Evolutionary conservation across 2,329 filamentous ascomycete genomes (phyloP).

Genomic region (Fonsecaea nubica): DNA sequence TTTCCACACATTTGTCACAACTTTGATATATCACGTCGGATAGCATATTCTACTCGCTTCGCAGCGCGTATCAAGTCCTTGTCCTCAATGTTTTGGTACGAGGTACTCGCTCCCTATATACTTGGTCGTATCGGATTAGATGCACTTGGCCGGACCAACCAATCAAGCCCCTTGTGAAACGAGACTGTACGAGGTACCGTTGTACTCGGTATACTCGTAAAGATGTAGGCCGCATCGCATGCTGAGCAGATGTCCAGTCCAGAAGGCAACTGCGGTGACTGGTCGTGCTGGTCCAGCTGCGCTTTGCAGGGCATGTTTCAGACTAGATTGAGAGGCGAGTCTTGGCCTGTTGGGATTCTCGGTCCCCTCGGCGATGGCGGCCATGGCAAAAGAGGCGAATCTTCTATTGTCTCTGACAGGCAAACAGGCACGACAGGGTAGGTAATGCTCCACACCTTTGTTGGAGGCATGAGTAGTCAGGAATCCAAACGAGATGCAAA

Average conservation of each 20-base stretch:
- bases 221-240: too few relatives aligned
- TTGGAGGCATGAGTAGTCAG: neutral
- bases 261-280: too few relatives aligned
- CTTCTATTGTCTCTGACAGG: neutral
- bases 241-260: too few relatives aligned
- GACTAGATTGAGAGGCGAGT: constrained; percentile 12
- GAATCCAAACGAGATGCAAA: neutral
- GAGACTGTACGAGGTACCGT: neutral
- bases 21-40: neutral
- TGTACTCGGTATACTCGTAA: too few relatives aligned
- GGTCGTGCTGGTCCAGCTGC: neutral
- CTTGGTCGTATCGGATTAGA: neutral
- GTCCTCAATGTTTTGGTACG: too few relatives aligned
- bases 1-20: neutral
- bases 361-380: neutral
- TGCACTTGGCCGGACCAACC: neutral
- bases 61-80: too few relatives aligned
- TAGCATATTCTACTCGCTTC: too few relatives aligned
- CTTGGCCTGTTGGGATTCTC: neutral
- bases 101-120: neutral
- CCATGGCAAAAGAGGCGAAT: constrained; percentile 6
- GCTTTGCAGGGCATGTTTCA: constrained; percentile 18
- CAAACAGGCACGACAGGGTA: neutral
- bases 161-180: neutral
- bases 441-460: neutral